A percentile compares a stretch with the other conserved stretches of the same genome.
These are phyloP conservation scores for Leucosporidium scottii DNA, from an alignment of 768 basidiomycete species.

Conservation along the genomic window DNA sequence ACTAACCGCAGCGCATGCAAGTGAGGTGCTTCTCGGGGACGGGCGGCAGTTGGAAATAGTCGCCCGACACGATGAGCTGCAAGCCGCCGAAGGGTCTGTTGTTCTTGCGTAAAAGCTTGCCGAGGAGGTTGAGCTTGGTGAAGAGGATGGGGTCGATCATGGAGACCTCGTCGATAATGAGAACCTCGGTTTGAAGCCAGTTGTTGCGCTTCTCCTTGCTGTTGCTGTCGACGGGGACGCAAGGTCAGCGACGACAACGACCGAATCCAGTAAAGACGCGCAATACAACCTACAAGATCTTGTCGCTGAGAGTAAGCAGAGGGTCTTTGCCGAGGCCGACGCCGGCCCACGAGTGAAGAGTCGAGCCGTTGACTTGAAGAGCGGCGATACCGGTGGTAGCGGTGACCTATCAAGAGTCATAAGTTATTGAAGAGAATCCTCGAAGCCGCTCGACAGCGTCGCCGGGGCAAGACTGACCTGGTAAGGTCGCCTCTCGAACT, in stretches of 20 bases:
- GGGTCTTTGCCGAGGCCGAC: conserved; percentile 72
- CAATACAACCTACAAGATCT: not conserved
- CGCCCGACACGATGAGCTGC: conserved; percentile 43
- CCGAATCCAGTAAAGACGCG: no score
- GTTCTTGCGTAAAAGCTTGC: conserved; percentile 36
- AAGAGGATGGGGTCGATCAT: conserved; percentile 43
- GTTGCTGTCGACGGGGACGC: not conserved
- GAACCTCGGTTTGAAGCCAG: conserved; percentile 36
- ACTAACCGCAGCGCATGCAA: conserved; percentile 22
- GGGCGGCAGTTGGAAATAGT: conserved; percentile 46
- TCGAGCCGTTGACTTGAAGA: conserved; percentile 91
- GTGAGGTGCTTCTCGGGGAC: conserved; percentile 35
- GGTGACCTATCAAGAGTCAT: conserved; percentile 65
- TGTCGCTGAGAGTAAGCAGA: not conserved
- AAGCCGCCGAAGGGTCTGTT: conserved; percentile 38
- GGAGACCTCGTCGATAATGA: conserved; percentile 40
- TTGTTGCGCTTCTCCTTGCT: conserved; percentile 16
- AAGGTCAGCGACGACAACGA: not conserved
- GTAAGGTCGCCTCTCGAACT: conserved; percentile 59
- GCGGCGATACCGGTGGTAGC: conserved; percentile 96
- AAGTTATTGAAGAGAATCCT: no score
- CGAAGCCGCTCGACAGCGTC: no score
- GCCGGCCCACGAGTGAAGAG: conserved; percentile 87
- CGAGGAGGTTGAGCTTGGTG: conserved; percentile 42
- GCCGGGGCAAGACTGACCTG: not conserved